Evolutionary conservation across 2,329 filamentous ascomycete species (phyloP).

Genomic region (Colletotrichum truncatum): DNA sequence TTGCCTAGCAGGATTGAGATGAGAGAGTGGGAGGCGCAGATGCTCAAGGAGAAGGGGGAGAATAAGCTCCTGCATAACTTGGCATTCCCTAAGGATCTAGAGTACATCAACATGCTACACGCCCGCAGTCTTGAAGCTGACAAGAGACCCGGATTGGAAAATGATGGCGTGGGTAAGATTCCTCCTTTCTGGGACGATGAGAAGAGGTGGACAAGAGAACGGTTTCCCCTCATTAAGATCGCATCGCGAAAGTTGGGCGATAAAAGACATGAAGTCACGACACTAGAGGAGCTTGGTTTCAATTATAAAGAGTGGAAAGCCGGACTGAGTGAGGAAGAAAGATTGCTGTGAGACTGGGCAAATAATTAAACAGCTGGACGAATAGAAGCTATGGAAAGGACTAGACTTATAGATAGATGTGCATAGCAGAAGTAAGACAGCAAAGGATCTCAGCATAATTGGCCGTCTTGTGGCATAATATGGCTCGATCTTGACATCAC

Average conservation of each 20-base stretch:
- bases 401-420: too few species aligned
- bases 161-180: slow-evolving; percentile 46
- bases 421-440: too few species aligned
- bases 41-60: slow-evolving; percentile 60
- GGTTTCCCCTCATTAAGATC: slow-evolving; percentile 50
- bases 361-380: too few species aligned
- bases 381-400: too few species aligned
- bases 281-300: slow-evolving; percentile 59
- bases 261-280: slow-evolving; percentile 42
- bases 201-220: slow-evolving; percentile 48
- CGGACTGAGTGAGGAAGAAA: slow-evolving; percentile 9
- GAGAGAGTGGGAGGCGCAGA: slow-evolving; percentile 65
- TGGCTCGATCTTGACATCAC: too few species aligned
- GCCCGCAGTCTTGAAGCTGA: slow-evolving; percentile 54
- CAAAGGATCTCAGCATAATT: too few species aligned
- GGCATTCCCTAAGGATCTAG: slow-evolving; percentile 61
- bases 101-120: slow-evolving; percentile 68
- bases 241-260: slow-evolving; percentile 47
- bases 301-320: slow-evolving; percentile 43
- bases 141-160: slow-evolving; percentile 40
- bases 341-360: not conserved
- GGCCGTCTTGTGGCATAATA: too few species aligned
- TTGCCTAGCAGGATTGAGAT: slow-evolving; percentile 66
- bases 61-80: slow-evolving; percentile 50
- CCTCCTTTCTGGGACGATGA: slow-evolving; percentile 51